Percentiles rank a stretch among this genome's conserved stretches.
phyloP scores from a whole-genome alignment of 441 rosid species.

The Brassica balearica region DNA sequence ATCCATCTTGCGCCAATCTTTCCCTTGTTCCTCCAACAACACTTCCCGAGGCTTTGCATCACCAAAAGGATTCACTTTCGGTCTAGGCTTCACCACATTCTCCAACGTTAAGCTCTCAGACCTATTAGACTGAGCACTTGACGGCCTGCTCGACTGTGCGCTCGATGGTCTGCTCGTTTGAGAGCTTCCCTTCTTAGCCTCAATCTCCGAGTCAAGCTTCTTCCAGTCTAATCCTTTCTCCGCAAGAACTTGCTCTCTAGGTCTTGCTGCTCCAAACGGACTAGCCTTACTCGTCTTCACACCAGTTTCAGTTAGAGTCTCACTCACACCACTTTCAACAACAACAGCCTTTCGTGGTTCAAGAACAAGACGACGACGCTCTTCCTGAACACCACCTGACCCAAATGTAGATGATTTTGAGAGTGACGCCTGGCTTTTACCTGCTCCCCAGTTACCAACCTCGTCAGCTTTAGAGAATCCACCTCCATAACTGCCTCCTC shows the following conservation, averaged over 20 bases:
- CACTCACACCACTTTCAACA: slow-evolving; percentile 51
- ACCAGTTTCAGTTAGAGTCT: slow-evolving; percentile 30
- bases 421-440: slow-evolving; percentile 55
- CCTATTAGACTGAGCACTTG: slow-evolving; percentile 89
- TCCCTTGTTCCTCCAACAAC: slow-evolving; percentile 84
- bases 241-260: slow-evolving; percentile 91
- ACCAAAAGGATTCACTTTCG: slow-evolving; percentile 94
- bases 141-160: slow-evolving; percentile 72
- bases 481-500: slow-evolving; percentile 45
- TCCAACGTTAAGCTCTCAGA: slow-evolving; percentile 72
- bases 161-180: slow-evolving; percentile 63
- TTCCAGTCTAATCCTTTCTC: slow-evolving; percentile 97
- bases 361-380: slow-evolving; percentile 73
- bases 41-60: slow-evolving; percentile 96
- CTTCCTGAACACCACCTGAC: slow-evolving; percentile 64
- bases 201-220: slow-evolving; percentile 78
- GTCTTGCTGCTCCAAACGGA: slow-evolving; percentile 95
- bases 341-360: slow-evolving; percentile 63
- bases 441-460: slow-evolving; percentile 58
- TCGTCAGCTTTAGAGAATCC: slow-evolving; percentile 58
- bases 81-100: slow-evolving; percentile 67
- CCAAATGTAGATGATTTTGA: slow-evolving; percentile 67
- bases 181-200: slow-evolving; percentile 73
- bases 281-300: slow-evolving; percentile 68
- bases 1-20: slow-evolving; percentile 98